Base-by-base conservation (phyloP, 768 basidiomycete species). In the Naganishia vaughanmartiniae region DNA sequence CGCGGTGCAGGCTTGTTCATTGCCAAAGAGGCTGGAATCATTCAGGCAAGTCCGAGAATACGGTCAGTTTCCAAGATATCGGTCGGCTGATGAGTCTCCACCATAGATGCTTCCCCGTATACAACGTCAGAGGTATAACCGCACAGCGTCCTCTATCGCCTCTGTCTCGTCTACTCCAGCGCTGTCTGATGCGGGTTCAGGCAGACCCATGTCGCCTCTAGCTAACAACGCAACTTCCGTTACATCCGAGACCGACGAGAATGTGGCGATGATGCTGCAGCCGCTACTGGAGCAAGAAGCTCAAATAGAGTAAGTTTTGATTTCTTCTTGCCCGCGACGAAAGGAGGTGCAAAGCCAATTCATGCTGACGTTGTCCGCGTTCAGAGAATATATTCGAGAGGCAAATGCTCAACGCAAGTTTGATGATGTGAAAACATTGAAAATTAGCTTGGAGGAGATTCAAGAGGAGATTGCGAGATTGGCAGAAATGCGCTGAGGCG, bases 251-350 rank as follows among this genome's bases (percentile, higher is more conserved):
- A 85, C 86, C 0, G 88, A 90, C 73, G 88, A 90, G 2, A 84
- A 87, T 36, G 81, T 91, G 26, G 92, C 92, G 2, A 84, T 86
- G 53, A 83, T 85, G 9, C 82, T 97, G 19, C 93, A 97, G 74
- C 93, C 93, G 2, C 83, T 97, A 15, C 85, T 97, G 19, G 93
- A 97, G 81, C 95, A 98, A 80, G 95, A 99, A 81, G 89, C 90
- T 2, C 85, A 97, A 56, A 85, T 99, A 24, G 91, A 94, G 81
- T 77, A 66, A 73, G 78, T 76, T 31, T 36, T 4, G 17, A 19
- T 17, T 34, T 33, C 33, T 11, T 48, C 67, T 72, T 51, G 46
- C 54, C 48, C 39, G 24, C 24, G n/a, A 24, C 4, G 24, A n/a
- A 11, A 30, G 4, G 19, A 21, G 24, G 19, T 2, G 19, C 55